Conservation (phyloP, 2,329 filamentous ascomycete genomes). For the Immersiporthe knoxdaviesiana region DNA sequence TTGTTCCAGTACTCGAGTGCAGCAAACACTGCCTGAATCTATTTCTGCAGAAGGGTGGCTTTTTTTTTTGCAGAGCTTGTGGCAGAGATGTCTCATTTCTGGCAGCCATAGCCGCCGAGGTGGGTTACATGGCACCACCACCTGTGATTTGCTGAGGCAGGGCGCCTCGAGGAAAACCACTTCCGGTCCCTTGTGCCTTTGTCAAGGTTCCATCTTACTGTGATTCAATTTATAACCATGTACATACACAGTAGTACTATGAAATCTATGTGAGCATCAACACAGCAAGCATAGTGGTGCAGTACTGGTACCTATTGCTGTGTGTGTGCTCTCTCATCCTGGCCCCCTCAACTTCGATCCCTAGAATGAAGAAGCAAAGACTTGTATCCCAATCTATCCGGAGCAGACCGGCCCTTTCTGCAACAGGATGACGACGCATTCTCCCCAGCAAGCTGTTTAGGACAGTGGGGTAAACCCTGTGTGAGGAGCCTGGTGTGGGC, state of each 20-base stretch:
- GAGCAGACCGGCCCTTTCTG: neutral
- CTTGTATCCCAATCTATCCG: neutral
- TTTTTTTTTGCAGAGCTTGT: neutral
- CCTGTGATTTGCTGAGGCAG: constrained; percentile 18
- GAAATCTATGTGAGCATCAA: neutral
- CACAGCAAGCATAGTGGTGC: neutral
- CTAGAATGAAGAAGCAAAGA: too few relatives aligned
- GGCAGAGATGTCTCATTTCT: neutral
- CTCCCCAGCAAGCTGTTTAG: neutral
- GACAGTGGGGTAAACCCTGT: neutral
- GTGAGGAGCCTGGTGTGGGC: too few relatives aligned
- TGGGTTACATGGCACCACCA: constrained; percentile 16
- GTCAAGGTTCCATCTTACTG: too few relatives aligned
- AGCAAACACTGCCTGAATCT: neutral
- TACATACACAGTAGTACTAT: too few relatives aligned
- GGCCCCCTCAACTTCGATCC: neutral
- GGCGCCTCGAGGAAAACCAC: constrained; percentile 22
- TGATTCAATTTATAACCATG: too few relatives aligned
- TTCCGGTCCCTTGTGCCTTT: too few relatives aligned
- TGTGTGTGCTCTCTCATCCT: neutral
- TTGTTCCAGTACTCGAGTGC: too few relatives aligned
- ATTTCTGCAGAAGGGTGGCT: too few relatives aligned
- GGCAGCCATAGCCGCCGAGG: constrained; percentile 25
- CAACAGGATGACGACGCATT: neutral
- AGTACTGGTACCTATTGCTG: neutral